Conservation (phyloP, 108 stramenopile species). For the Cyclotella sp. region DNA sequence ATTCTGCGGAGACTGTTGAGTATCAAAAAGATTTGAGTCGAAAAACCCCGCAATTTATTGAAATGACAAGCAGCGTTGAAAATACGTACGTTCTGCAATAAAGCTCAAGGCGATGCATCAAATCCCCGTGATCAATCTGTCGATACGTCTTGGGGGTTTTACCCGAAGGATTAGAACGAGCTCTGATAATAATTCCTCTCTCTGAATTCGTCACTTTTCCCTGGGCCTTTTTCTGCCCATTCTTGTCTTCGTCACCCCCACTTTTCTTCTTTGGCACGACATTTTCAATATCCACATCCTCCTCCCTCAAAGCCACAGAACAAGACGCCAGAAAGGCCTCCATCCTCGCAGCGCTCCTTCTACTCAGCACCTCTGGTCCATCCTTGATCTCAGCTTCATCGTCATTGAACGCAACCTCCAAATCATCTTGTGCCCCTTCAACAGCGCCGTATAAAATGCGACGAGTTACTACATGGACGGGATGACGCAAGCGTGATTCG, state of each 20-base stretch:
- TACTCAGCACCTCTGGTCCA: conserved; percentile 46
- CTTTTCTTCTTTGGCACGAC: neutral
- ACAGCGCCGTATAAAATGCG: conserved; percentile 55
- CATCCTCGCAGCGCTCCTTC: conserved; percentile 74
- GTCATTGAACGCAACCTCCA: conserved; percentile 48
- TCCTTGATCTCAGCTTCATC: conserved; percentile 48
- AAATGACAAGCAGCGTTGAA: neutral
- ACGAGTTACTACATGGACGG: conserved; percentile 72
- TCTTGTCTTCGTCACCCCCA: neutral
- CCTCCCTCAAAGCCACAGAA: conserved; percentile 58
- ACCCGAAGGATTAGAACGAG: conserved; percentile 13
- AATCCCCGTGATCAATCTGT: conserved; percentile 68
- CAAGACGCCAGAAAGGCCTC: conserved; percentile 82
- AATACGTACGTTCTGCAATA: conserved; percentile 68
- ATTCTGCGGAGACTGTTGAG: conserved; percentile 41
- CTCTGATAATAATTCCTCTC: neutral
- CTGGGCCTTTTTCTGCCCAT: neutral
- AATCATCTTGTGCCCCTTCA: conserved; percentile 18
- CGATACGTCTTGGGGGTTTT: conserved; percentile 31
- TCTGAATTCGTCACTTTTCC: conserved; percentile 10
- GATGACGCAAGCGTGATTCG: conserved; percentile 54
- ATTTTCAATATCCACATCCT: conserved; percentile 18
- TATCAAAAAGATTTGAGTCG: neutral
- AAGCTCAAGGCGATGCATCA: conserved; percentile 72
- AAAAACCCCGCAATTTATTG: neutral